Percentiles rank a stretch among this genome's conserved stretches.
Evolutionary conservation across 257 asterid genomes (phyloP).

Genomic region (Craterostigma plantagineum): DNA sequence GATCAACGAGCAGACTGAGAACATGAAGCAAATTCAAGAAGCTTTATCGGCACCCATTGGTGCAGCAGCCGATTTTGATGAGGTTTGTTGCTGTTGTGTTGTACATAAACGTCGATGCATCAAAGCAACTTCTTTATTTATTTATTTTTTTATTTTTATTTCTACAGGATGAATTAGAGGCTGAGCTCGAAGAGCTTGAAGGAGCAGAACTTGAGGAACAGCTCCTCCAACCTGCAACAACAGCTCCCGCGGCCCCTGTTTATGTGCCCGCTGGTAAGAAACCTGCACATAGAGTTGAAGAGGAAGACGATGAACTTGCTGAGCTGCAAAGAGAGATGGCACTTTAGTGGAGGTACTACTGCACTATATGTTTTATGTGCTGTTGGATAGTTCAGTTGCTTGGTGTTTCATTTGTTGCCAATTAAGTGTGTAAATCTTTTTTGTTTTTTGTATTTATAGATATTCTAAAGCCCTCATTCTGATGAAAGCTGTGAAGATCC

Average conservation of each 20-base stretch:
- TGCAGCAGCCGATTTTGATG: constrained; percentile 55
- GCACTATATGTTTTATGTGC: constrained; percentile 1
- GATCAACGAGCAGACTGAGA: constrained; percentile 78
- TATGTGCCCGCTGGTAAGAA: constrained; percentile 15
- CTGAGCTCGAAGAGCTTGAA: constrained; percentile 73
- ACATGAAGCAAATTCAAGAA: constrained; percentile 75
- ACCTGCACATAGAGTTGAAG: constrained; percentile 6
- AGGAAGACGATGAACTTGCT: constrained; percentile 43
- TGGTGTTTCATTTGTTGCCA: no score
- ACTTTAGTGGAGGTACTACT: no score
- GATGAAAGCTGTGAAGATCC: no score
- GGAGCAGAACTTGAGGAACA: constrained; percentile 64
- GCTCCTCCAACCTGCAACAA: constrained; percentile 56
- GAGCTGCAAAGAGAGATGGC: constrained; percentile 9
- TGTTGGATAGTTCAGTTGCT: not conserved
- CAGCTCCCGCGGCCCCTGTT: constrained; percentile 32
- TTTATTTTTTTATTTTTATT: not conserved
- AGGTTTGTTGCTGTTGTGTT: constrained; percentile 21
- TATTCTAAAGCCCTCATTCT: no score
- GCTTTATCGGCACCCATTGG: constrained; percentile 60
- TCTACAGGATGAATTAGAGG: not conserved
- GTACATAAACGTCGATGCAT: not conserved
- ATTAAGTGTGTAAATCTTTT: no score
- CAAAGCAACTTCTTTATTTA: constrained; percentile 1
- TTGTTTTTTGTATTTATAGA: no score